Conservation (phyloP, 305 asterid genomes). For the Fraxinus floribunda region DNA sequence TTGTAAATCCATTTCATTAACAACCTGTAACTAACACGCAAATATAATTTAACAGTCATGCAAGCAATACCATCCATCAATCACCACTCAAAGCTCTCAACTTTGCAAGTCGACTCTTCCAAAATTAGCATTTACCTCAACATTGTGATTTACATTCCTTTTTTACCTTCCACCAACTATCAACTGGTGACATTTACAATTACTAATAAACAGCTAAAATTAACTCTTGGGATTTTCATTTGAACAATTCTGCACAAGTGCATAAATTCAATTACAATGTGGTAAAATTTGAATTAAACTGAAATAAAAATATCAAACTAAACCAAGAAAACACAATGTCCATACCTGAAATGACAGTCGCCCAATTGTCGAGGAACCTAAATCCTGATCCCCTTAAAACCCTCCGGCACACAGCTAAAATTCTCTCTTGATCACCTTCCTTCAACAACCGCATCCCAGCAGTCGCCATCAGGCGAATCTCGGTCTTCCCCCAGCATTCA, state of each 20-base stretch:
- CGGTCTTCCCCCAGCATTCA: constrained; percentile 58
- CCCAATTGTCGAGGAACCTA: constrained; percentile 77
- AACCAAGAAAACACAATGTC: constrained; percentile 14
- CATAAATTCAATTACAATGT: background rate
- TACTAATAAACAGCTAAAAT: background rate
- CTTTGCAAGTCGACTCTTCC: background rate
- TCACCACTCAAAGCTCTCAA: background rate
- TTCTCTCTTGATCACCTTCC: constrained; percentile 56
- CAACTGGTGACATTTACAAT: background rate
- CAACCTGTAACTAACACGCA: background rate
- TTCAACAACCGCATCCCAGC: constrained; percentile 89
- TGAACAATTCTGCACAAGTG: background rate
- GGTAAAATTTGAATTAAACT: background rate
- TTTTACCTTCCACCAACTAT: background rate
- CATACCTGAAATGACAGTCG: constrained; percentile 77
- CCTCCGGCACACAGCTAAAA: constrained; percentile 67
- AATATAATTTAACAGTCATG: background rate
- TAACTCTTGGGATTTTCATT: background rate
- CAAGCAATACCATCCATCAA: background rate
- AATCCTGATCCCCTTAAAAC: constrained; percentile 66
- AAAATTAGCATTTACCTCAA: background rate
- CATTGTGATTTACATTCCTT: background rate
- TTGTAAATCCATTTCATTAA: background rate
- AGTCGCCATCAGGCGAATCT: constrained; percentile 84
- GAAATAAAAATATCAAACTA: background rate